A percentile compares a stretch with the other conserved stretches of the same genome.
These are phyloP conservation scores for Diaporthe velutina DNA, from an alignment of 2,329 filamentous ascomycete genomes.

Conservation along the genomic window DNA sequence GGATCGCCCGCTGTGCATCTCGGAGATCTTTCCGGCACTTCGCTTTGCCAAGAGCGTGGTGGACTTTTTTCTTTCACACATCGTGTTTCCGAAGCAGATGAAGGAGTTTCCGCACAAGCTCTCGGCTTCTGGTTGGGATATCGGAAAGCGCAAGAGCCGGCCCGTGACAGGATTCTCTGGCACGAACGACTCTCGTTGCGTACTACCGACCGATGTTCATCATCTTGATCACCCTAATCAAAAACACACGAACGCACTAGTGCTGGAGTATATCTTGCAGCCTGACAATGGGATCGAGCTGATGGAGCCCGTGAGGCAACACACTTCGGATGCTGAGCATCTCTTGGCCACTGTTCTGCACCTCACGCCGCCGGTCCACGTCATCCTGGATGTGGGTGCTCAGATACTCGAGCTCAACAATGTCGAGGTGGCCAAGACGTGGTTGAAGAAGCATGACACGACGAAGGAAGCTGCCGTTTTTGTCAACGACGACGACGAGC, in stretches of 20 bases:
- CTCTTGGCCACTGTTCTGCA: slow-evolving; percentile 57
- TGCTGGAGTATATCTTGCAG: slow-evolving; percentile 70
- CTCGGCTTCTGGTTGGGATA: slow-evolving; percentile 76
- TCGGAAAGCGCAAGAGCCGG: slow-evolving; percentile 61
- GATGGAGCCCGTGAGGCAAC: slow-evolving; percentile 2
- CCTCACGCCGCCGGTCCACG: slow-evolving; percentile 49
- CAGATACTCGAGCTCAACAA: slow-evolving; percentile 76
- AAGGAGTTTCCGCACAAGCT: slow-evolving; percentile 75
- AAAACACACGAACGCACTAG: slow-evolving; percentile 75
- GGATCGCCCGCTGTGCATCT: slow-evolving; percentile 62
- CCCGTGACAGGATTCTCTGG: slow-evolving; percentile 77
- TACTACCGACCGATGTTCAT: slow-evolving; percentile 68
- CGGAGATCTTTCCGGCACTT: slow-evolving; percentile 61
- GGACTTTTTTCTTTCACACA: slow-evolving; percentile 71
- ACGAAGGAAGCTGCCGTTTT: slow-evolving; percentile 66
- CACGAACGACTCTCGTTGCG: slow-evolving; percentile 72
- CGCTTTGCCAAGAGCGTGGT: slow-evolving; percentile 65
- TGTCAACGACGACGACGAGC: slow-evolving; percentile 67
- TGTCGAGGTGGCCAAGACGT: slow-evolving; percentile 62
- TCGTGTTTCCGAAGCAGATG: slow-evolving; percentile 73
- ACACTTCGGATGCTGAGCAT: slow-evolving; percentile 51
- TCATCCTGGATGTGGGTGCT: slow-evolving; percentile 80
- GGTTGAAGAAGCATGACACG: slow-evolving; percentile 57
- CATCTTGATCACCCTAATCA: slow-evolving; percentile 69
- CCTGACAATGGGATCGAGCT: slow-evolving; percentile 60